Conservation (phyloP, 2,329 filamentous ascomycete species). For the Coniochaeta pulveracea region DNA sequence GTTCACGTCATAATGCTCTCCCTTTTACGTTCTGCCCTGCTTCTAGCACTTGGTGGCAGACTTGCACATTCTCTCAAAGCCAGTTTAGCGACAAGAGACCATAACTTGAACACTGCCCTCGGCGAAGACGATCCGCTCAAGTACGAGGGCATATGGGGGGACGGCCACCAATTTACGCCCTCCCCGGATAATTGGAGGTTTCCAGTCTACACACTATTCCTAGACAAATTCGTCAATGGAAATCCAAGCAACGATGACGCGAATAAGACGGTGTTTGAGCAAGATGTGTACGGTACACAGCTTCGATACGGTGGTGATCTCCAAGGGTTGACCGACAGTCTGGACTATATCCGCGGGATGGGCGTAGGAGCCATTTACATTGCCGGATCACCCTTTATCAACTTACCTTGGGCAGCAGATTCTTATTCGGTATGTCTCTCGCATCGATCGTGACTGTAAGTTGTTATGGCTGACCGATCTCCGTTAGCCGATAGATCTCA, state of each 20-base stretch:
- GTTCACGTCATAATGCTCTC: conserved; percentile 3
- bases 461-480: conserved; percentile 12
- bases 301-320: conserved; percentile 53
- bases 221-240: conserved; percentile 54
- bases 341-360: conserved; percentile 55
- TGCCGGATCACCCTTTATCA: conserved; percentile 52
- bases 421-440: conserved; percentile 33
- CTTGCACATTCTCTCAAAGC: conserved; percentile 7
- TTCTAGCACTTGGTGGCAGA: conserved; percentile 2
- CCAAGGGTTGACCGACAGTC: conserved; percentile 42
- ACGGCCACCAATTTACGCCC: conserved; percentile 32
- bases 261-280: conserved; percentile 49
- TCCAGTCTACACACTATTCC: conserved; percentile 53
- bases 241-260: conserved; percentile 53
- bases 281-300: conserved; percentile 48
- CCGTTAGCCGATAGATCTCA: conserved; percentile 40
- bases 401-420: conserved; percentile 52
- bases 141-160: conserved; percentile 40
- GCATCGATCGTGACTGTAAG: neutral
- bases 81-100: conserved; percentile 8
- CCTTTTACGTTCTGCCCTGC: conserved; percentile 1
- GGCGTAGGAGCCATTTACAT: conserved; percentile 53
- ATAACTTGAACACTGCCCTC: conserved; percentile 25
- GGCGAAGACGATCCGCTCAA: conserved; percentile 36
- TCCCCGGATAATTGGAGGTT: conserved; percentile 51